A percentile compares a stretch with the other conserved stretches of the same genome.
phyloP scores from a whole-genome alignment of 2,329 filamentous ascomycete species.

The Claviceps citrina region DNA sequence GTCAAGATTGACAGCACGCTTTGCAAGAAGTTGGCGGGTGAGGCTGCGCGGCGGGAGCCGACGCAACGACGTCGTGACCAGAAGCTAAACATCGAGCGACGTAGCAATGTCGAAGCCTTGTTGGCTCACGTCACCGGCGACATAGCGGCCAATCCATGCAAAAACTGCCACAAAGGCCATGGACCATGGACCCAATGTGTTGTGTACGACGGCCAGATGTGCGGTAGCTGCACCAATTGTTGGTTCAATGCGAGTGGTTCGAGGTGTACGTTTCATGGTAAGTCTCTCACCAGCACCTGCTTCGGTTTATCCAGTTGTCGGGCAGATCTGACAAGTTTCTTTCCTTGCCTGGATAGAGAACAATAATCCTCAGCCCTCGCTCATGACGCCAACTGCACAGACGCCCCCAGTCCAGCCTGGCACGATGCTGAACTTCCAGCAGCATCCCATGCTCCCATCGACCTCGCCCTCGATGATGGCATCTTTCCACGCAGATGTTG shows the following conservation, averaged over 20 bases:
- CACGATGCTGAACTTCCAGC: constrained; percentile 11
- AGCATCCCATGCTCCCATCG: constrained; percentile 1
- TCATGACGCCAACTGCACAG: constrained; percentile 7
- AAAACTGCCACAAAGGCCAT: constrained; percentile 45
- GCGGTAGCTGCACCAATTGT: constrained; percentile 46
- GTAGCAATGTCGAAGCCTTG: constrained; percentile 44
- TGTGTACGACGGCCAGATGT: constrained; percentile 45
- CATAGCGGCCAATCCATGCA: constrained; percentile 33
- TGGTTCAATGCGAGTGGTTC: constrained; percentile 48
- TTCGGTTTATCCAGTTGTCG: no score
- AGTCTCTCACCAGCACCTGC: constrained; percentile 12
- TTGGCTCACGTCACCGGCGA: constrained; percentile 42
- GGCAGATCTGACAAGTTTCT: no score
- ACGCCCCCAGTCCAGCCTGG: neutral
- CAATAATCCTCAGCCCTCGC: constrained; percentile 23
- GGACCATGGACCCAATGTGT: constrained; percentile 44
- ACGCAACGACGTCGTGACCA: constrained; percentile 39
- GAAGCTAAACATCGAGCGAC: constrained; percentile 37
- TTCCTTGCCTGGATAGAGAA: constrained; percentile 20
- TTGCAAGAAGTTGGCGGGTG: constrained; percentile 36
- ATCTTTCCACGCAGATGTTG: constrained; percentile 12
- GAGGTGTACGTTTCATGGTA: constrained; percentile 45
- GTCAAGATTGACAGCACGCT: constrained; percentile 38
- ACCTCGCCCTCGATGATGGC: neutral
- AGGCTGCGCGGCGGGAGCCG: constrained; percentile 33